Percentiles rank a stretch among this genome's conserved stretches.
phyloP scores from a whole-genome alignment of 805 yeast species.

The Lachancea waltii region DNA sequence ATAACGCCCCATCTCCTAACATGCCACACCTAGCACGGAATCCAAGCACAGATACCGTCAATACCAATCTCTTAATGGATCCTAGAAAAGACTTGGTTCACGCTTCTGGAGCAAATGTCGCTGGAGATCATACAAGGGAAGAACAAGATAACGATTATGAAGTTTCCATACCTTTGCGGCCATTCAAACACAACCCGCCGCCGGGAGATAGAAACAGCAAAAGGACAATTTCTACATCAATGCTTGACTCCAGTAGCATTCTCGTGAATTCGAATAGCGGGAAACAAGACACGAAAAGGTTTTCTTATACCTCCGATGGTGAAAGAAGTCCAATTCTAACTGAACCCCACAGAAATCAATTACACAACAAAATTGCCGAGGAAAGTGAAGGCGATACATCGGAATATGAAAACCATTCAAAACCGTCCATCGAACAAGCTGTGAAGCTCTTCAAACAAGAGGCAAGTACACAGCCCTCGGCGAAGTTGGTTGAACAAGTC shows the following conservation, averaged over 20 bases:
- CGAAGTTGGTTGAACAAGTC: conserved; percentile 5
- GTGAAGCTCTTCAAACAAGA: conserved; percentile 20
- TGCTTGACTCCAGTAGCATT: conserved; percentile 2
- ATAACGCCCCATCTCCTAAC: background rate
- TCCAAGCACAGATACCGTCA: conserved; percentile 9
- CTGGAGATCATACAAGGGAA: background rate
- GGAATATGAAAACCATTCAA: conserved; percentile 13
- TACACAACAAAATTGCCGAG: conserved; percentile 6
- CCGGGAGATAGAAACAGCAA: conserved; percentile 6
- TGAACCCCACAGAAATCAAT: background rate
- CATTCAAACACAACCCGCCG: background rate
- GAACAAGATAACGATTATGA: background rate
- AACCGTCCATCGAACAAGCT: conserved; percentile 26
- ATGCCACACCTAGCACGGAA: background rate
- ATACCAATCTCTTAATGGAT: conserved; percentile 5
- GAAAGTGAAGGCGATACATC: conserved; percentile 1
- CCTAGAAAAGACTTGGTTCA: background rate
- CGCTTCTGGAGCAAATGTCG: background rate
- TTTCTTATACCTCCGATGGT: background rate
- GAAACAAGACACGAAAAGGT: conserved; percentile 2
- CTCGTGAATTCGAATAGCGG: background rate
- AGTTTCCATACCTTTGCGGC: background rate
- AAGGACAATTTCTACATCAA: conserved; percentile 9
- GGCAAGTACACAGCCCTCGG: conserved; percentile 11
- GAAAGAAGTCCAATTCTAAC: background rate